These are phyloP conservation scores for Trypanosomatidae sp. DNA, from an alignment of 208 protist genomes.

Conservation along the genomic window DNA sequence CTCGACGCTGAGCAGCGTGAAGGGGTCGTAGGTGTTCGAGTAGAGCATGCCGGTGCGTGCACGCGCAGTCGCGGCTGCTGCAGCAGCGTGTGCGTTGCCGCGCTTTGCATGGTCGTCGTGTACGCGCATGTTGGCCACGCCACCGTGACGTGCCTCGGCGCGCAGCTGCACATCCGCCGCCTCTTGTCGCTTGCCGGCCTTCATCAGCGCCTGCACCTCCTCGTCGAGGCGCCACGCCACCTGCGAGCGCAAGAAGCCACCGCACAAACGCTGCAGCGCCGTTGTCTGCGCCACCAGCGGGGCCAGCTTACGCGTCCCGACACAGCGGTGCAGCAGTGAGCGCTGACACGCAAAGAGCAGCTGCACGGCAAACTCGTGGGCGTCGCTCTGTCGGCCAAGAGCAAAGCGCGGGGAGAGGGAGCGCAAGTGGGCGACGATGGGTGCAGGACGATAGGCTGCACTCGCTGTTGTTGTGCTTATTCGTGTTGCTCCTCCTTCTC, in stretches of 20 bases:
- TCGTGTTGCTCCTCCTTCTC: background rate
- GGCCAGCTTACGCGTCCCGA: constrained; percentile 54
- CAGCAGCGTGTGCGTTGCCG: background rate
- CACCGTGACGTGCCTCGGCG: background rate
- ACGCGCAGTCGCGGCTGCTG: background rate
- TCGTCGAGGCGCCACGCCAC: constrained; percentile 65
- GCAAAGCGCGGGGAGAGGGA: constrained; percentile 59
- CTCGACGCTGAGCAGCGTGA: constrained; percentile 67
- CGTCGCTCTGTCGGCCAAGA: constrained; percentile 79
- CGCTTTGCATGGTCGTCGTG: constrained; percentile 2
- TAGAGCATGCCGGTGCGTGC: constrained; percentile 12
- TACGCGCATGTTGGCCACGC: background rate
- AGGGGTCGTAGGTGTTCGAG: constrained; percentile 84
- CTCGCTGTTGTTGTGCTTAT: background rate
- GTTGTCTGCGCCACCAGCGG: constrained; percentile 52
- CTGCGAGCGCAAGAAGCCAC: constrained; percentile 76
- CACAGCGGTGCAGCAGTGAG: constrained; percentile 60
- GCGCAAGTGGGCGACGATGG: constrained; percentile 46
- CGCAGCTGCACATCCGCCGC: constrained; percentile 61
- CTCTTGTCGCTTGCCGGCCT: constrained; percentile 50
- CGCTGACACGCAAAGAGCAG: constrained; percentile 66
- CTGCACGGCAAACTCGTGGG: constrained; percentile 84
- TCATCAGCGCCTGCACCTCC: constrained; percentile 60
- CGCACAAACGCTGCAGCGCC: constrained; percentile 66
- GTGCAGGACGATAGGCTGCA: constrained; percentile 26